Percentiles rank a stretch among this genome's conserved stretches.
These are phyloP conservation scores for Penicillium cataractarum DNA, from an alignment of 495 filamentous ascomycete species.

Conservation along the genomic window DNA sequence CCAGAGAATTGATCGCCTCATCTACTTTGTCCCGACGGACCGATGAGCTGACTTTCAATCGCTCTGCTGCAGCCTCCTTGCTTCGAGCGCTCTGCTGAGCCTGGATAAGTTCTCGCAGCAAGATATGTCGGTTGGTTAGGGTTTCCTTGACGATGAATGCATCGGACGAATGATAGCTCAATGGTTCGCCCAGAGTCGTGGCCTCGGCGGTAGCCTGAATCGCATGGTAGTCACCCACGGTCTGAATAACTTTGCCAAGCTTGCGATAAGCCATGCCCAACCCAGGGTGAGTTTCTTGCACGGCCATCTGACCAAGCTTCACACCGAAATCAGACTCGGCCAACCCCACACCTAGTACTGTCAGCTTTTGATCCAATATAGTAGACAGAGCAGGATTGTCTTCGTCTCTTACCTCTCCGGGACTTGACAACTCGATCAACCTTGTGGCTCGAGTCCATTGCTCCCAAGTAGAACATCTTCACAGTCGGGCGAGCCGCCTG, in stretches of 20 bases:
- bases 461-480: constrained; percentile 92
- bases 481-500: constrained; percentile 86
- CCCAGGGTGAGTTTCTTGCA: constrained; percentile 87
- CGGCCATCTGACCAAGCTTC: constrained; percentile 80
- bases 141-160: constrained; percentile 99
- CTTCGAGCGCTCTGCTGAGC: constrained; percentile 79
- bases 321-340: constrained; percentile 93
- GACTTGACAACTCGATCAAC: constrained; percentile 92
- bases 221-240: constrained; percentile 92
- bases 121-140: constrained; percentile 95
- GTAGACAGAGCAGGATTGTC: not conserved
- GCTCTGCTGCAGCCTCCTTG: constrained; percentile 81
- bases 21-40: constrained; percentile 94
- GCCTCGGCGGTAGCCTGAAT: constrained; percentile 97
- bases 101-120: constrained; percentile 91
- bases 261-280: constrained; percentile 91
- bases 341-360: constrained; percentile 76
- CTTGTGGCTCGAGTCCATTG: constrained; percentile 95
- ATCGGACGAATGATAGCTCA: constrained; percentile 94
- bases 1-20: constrained; percentile 85
- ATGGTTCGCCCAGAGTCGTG: constrained; percentile 89
- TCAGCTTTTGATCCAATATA: constrained; percentile 14
- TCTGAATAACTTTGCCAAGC: constrained; percentile 89
- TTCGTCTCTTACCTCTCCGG: constrained; percentile 71
- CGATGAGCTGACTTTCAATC: constrained; percentile 79